A percentile compares a stretch with the other conserved stretches of the same genome.
Evolutionary conservation across 2,329 filamentous ascomycete species (phyloP).

Genomic region (Pseudogymnoascus sp.): DNA sequence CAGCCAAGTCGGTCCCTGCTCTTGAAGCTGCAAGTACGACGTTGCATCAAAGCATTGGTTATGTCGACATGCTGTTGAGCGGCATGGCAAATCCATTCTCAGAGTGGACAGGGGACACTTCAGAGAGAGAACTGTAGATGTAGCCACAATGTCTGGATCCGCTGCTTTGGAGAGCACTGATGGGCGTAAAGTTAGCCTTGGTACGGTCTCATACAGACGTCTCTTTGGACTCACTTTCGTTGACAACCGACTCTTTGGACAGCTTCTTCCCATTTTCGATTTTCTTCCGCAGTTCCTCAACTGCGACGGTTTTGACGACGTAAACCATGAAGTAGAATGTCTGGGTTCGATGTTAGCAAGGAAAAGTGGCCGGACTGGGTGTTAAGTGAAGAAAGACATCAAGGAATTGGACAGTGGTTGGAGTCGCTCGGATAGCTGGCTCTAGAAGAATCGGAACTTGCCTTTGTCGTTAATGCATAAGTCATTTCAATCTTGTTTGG

Average conservation of each 20-base stretch:
- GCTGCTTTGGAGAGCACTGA: slow-evolving; percentile 71
- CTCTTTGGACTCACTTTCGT: slow-evolving; percentile 57
- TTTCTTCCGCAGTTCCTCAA: slow-evolving; percentile 60
- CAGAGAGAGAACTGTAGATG: slow-evolving; percentile 78
- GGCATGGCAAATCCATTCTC: slow-evolving; percentile 70
- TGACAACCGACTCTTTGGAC: slow-evolving; percentile 70
- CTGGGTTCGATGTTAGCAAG: slow-evolving; percentile 33
- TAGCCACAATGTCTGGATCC: slow-evolving; percentile 83
- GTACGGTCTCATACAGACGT: not conserved
- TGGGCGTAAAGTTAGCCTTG: slow-evolving; percentile 13
- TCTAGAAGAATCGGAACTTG: slow-evolving; percentile 32
- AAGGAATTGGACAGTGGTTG: slow-evolving; percentile 12
- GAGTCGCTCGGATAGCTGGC: slow-evolving; percentile 13
- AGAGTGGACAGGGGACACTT: slow-evolving; percentile 89
- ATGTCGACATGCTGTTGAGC: slow-evolving; percentile 73
- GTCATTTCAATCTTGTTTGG: slow-evolving; percentile 75
- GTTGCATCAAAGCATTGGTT: slow-evolving; percentile 92
- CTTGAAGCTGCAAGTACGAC: slow-evolving; percentile 86
- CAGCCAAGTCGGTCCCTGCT: slow-evolving; percentile 94
- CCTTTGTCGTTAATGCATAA: slow-evolving; percentile 87
- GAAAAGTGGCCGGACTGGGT: not conserved
- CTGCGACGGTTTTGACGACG: slow-evolving; percentile 64
- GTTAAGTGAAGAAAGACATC: not conserved
- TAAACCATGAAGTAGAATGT: slow-evolving; percentile 66
- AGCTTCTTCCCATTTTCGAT: slow-evolving; percentile 65